These are phyloP conservation scores for Spirogloea muscicola DNA, from an alignment of 139 green algal species.

Conservation along the genomic window DNA sequence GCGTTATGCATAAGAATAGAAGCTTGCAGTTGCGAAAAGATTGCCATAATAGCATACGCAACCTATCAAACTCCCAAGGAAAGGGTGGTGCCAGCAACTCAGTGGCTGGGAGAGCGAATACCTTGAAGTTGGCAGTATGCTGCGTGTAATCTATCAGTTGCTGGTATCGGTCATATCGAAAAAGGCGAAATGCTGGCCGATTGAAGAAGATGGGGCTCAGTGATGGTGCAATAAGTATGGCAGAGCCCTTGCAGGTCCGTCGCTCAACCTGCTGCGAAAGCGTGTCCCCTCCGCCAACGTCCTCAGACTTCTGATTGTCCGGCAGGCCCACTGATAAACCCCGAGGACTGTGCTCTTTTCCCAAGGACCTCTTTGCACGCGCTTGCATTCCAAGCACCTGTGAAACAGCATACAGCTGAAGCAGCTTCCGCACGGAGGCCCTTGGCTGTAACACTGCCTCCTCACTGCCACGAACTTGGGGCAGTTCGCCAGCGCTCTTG, in stretches of 20 bases:
- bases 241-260: constrained; percentile 3
- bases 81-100: background rate
- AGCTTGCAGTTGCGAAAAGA: background rate
- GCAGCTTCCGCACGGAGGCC: no score
- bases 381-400: background rate
- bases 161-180: constrained; percentile 1
- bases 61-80: background rate
- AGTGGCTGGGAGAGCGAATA: no score
- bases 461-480: no score
- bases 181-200: background rate
- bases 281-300: background rate
- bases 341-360: background rate
- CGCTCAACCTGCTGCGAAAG: background rate
- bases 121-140: background rate
- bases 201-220: constrained; percentile 4
- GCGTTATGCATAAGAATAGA: background rate
- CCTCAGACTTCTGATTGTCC: background rate
- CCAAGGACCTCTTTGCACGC: background rate
- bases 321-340: no score
- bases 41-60: background rate
- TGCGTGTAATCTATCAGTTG: constrained; percentile 1
- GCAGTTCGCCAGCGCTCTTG: no score
- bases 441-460: no score
- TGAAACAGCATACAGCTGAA: background rate
- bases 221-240: constrained; percentile 3